Base-by-base conservation (phyloP, 2,329 filamentous ascomycete species). In the Helotiales sp. region DNA sequence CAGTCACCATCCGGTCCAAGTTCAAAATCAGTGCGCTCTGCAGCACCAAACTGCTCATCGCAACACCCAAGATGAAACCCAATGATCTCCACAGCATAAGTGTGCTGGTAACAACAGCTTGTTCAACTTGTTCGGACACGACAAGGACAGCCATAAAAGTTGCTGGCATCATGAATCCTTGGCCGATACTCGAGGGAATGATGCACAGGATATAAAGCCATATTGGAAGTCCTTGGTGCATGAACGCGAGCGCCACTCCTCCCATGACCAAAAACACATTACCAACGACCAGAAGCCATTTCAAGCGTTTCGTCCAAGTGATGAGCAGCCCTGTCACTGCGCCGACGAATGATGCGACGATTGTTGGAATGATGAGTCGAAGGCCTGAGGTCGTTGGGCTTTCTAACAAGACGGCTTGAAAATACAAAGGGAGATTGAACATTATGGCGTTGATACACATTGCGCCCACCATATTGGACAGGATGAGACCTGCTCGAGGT, bases 311-410 rank as follows among this genome's bases (percentile, higher is more conserved):
- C 0, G 82, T 83, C 69, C 76, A 81, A n/a, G 81, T 82, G 52
- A 89, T 86, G 30, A 85, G 72, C 67, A 89, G 81, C 2, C 87
- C 86, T 1, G 84, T 85, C 0, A 76, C 68, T 1, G 84, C 78
- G 44, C 85, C 86, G 7, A 78, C 74, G 33, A 73, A 44, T 42
- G 84, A 85, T 27, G 82, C 73, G 2, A 80, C 81, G 27, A 85
- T 64, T 0, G 85, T 84, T 5, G 87, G 85, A 7, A 86, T 76
- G 19, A 90, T 80, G 54, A 93, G 85, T 42, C 86, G 82, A 27
- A 91, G 81, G n/a, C 89, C 89, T 0, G 89, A 90, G 22, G 79
- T 76, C 0, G 89, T 91, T n/a, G 89, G 86, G 5, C 79, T 81
- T 57, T 87, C 85, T 50, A 89, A 79, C 48, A 90, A 84, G 25